These are phyloP conservation scores for Coemansia sp. DNA, from an alignment of 371 early-diverging fungal species.

Conservation along the genomic window DNA sequence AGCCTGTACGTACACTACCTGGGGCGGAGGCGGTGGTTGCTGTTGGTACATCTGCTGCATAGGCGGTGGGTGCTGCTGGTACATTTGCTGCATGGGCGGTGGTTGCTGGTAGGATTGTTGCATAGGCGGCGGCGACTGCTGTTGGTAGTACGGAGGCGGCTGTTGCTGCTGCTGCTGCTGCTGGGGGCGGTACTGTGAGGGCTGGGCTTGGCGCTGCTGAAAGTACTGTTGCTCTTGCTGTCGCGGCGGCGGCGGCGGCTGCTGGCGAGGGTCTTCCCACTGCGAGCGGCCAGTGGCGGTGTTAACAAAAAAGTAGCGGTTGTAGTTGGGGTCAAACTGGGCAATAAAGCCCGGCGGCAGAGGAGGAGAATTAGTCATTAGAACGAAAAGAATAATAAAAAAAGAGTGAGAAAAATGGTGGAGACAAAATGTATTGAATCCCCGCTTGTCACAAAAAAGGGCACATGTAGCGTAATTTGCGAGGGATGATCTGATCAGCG, in stretches of 20 bases:
- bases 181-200: background rate
- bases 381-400: background rate
- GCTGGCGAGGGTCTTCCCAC: conserved; percentile 34
- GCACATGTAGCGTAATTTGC: no score
- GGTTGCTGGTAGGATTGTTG: background rate
- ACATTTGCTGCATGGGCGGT: background rate
- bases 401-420: background rate
- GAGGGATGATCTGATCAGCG: background rate
- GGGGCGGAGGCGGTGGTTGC: conserved; percentile 13
- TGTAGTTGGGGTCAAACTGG: background rate
- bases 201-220: no score
- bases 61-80: conserved; percentile 18
- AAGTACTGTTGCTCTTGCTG: background rate
- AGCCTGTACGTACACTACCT: no score
- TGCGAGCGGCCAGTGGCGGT: conserved; percentile 27
- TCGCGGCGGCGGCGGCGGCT: background rate
- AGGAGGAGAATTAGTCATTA: background rate
- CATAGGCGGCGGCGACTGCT: conserved; percentile 1
- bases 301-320: conserved; percentile 28
- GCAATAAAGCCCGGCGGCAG: conserved; percentile 5
- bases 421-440: background rate
- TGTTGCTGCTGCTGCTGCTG: conserved; percentile 12
- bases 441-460: no score
- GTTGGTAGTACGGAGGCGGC: conserved; percentile 1
- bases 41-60: conserved; percentile 16